Evolutionary conservation across 768 basidiomycete species (phyloP).

Genomic region (Dendrothele bispora): DNA sequence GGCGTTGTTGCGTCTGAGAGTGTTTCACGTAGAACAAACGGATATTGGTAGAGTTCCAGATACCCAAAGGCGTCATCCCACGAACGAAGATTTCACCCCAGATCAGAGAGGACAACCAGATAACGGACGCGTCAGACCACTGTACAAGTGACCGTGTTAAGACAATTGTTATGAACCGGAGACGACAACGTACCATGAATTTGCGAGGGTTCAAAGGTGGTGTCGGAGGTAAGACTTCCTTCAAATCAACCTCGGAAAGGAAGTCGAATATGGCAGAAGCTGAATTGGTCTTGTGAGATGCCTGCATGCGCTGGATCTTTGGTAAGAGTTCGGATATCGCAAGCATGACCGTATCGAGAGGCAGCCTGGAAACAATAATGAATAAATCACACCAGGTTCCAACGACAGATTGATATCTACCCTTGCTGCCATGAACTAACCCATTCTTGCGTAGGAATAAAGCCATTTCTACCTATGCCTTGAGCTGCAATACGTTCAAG

Average conservation of each 20-base stretch:
- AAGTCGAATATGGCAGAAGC: constrained; percentile 73
- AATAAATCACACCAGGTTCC: constrained; percentile 8
- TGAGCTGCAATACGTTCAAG: constrained; percentile 65
- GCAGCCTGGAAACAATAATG: constrained; percentile 53
- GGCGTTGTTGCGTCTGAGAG: constrained; percentile 64
- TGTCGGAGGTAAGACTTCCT: constrained; percentile 71
- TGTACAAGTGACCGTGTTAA: constrained; percentile 28
- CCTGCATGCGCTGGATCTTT: constrained; percentile 79
- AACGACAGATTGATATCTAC: constrained; percentile 37
- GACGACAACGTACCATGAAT: constrained; percentile 61
- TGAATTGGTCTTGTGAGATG: constrained; percentile 63
- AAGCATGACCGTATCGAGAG: constrained; percentile 84
- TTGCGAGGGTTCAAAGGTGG: constrained; percentile 66
- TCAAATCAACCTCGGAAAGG: constrained; percentile 66
- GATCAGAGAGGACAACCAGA: constrained; percentile 91
- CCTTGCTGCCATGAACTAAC: constrained; percentile 96
- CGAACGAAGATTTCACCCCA: constrained; percentile 97
- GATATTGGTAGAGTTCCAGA: constrained; percentile 91
- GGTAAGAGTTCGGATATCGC: constrained; percentile 87
- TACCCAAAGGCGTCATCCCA: constrained; percentile 80
- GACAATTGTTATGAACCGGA: constrained; percentile 1
- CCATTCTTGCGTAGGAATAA: constrained; percentile 97
- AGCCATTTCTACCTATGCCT: constrained; percentile 85
- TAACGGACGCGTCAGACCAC: constrained; percentile 91
- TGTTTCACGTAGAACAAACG: constrained; percentile 92